Percentiles rank a stretch among this genome's conserved stretches.
Evolutionary conservation across 2,329 filamentous ascomycete genomes (phyloP).

Genomic region (Hymenoscyphus albidus): DNA sequence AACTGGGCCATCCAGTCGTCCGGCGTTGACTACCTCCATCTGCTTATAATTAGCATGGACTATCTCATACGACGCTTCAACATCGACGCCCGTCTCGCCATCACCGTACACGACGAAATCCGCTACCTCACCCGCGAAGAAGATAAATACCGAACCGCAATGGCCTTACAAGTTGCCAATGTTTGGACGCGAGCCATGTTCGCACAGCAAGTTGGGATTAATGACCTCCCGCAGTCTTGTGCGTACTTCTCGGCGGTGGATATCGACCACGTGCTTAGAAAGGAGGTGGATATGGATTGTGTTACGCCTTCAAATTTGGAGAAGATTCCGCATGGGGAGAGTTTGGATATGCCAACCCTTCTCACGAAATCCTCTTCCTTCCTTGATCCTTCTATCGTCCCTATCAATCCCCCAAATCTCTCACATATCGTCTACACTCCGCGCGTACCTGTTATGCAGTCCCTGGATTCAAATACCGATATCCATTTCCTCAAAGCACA

Average conservation of each 20-base stretch:
- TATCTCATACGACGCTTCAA: constrained; percentile 84
- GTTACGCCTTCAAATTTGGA: constrained; percentile 80
- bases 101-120: constrained; percentile 98
- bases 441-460: constrained; percentile 75
- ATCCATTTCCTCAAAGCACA: constrained; percentile 76
- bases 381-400: constrained; percentile 62
- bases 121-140: constrained; percentile 82
- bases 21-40: constrained; percentile 93
- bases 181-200: constrained; percentile 98
- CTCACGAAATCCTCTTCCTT: constrained; percentile 64
- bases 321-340: constrained; percentile 80
- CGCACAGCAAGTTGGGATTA: constrained; percentile 90
- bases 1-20: constrained; percentile 99
- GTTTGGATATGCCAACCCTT: constrained; percentile 74
- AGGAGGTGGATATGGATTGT: constrained; percentile 98
- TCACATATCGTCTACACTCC: constrained; percentile 64
- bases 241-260: constrained; percentile 96
- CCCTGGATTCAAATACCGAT: constrained; percentile 47
- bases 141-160: constrained; percentile 83
- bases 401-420: constrained; percentile 53
- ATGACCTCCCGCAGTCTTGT: constrained; percentile 89
- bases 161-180: constrained; percentile 92
- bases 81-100: constrained; percentile 77
- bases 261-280: constrained; percentile 90
- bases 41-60: constrained; percentile 92